A percentile compares a stretch with the other conserved stretches of the same genome.
Conservation (phyloP, 139 green algal species). For the Tetradesmus lagerheimii region DNA sequence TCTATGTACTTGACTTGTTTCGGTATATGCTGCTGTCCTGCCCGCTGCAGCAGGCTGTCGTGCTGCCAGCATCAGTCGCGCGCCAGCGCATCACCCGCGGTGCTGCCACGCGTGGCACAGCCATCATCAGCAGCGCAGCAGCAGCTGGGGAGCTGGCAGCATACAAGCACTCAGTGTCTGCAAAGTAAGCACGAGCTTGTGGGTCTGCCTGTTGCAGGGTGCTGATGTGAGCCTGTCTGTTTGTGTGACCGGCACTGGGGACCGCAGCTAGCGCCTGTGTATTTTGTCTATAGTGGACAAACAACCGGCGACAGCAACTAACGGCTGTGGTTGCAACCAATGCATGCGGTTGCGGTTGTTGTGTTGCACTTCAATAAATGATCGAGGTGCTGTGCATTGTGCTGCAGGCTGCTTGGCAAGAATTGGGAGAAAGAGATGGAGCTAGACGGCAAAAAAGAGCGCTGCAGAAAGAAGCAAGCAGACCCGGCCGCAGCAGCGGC, state of each 20-base stretch:
- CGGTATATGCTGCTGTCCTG: background rate
- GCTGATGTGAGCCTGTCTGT: background rate
- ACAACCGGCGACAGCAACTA: too few relatives aligned
- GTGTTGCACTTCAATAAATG: too few relatives aligned
- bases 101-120: background rate
- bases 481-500: background rate
- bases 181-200: background rate
- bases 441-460: background rate
- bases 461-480: background rate
- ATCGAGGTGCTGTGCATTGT: background rate
- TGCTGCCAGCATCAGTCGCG: background rate
- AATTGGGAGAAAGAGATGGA: conserved; percentile 44
- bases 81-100: conserved; percentile 8
- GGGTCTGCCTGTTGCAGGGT: too few relatives aligned
- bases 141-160: background rate
- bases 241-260: too few relatives aligned
- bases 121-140: conserved; percentile 4
- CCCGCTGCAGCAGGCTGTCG: background rate
- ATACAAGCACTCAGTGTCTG: conserved; percentile 18
- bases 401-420: conserved; percentile 10
- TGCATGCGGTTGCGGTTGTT: too few relatives aligned
- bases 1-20: background rate
- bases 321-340: too few relatives aligned
- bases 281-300: too few relatives aligned
- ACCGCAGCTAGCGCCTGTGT: too few relatives aligned